Conservation (phyloP, 805 yeast genomes). For the Yarrowia sp. region DNA sequence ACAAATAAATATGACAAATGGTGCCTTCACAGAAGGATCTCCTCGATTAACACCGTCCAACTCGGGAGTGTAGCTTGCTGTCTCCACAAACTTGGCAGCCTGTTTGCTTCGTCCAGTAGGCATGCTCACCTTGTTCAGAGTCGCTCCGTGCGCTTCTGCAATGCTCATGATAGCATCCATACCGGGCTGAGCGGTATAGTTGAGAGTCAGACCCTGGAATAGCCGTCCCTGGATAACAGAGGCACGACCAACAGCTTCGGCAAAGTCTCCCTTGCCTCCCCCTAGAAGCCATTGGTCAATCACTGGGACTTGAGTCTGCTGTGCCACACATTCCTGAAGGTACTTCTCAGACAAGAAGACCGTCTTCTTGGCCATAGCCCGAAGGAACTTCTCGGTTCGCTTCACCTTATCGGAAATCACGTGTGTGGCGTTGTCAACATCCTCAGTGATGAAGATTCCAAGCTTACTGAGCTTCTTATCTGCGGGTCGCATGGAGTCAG, state of each 20-base stretch:
- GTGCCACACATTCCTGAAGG: slow-evolving; percentile 25
- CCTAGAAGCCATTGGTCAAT: slow-evolving; percentile 28
- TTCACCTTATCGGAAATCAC: slow-evolving; percentile 74
- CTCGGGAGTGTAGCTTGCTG: background rate
- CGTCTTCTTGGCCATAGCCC: slow-evolving; percentile 54
- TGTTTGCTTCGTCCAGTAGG: slow-evolving; percentile 5
- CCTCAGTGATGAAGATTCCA: slow-evolving; percentile 54
- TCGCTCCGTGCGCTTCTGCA: slow-evolving; percentile 57
- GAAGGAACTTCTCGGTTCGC: slow-evolving; percentile 83
- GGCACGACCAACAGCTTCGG: slow-evolving; percentile 28
- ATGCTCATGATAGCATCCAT: slow-evolving; percentile 53
- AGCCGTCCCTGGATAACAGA: slow-evolving; percentile 35
- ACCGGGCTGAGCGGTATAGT: slow-evolving; percentile 65
- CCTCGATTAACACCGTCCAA: slow-evolving; percentile 3
- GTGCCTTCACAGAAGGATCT: background rate
- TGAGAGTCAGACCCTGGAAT: slow-evolving; percentile 50
- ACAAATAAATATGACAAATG: slow-evolving; percentile 12
- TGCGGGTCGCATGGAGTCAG: background rate
- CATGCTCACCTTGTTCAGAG: background rate
- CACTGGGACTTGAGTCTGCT: slow-evolving; percentile 33
- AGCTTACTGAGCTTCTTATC: slow-evolving; percentile 37
- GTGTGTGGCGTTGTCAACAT: slow-evolving; percentile 42
- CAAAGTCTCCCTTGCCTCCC: slow-evolving; percentile 26
- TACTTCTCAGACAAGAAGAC: slow-evolving; percentile 31
- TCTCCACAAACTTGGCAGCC: background rate